Evolutionary conservation across 768 basidiomycete species (phyloP).

Genomic region (Lactarius indigo): DNA sequence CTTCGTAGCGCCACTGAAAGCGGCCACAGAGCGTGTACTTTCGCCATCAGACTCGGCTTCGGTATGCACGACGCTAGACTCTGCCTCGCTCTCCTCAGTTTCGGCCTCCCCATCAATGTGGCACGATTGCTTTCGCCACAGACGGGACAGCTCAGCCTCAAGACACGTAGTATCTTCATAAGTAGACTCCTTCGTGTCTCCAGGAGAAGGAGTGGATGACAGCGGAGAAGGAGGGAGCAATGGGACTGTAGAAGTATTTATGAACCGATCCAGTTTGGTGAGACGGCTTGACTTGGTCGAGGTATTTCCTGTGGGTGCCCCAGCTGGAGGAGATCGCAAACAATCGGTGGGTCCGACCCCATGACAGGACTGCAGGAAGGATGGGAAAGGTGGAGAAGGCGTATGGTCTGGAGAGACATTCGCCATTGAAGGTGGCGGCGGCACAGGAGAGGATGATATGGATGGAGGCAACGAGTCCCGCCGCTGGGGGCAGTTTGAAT

Average conservation of each 20-base stretch:
- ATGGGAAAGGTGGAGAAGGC: conserved; percentile 3
- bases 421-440: background rate
- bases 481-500: background rate
- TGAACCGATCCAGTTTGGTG: background rate
- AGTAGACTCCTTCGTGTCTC: background rate
- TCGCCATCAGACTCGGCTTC: conserved; percentile 24
- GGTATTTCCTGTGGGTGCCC: background rate
- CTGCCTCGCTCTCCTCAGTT: conserved; percentile 25
- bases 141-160: conserved; percentile 5
- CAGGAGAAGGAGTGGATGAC: conserved; percentile 2
- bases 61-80: conserved; percentile 24
- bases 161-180: background rate
- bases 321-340: background rate
- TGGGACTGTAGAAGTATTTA: background rate
- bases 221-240: conserved; percentile 9
- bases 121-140: conserved; percentile 8
- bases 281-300: background rate
- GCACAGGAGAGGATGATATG: background rate
- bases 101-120: conserved; percentile 16
- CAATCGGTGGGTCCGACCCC: background rate
- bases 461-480: background rate
- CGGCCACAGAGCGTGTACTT: background rate
- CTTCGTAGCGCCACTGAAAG: background rate
- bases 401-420: background rate
- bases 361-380: background rate